Evolutionary conservation across 768 basidiomycete species (phyloP), one percentile per base, ranked within the genome.

Genomic region (Mycena haematopus): DNA sequence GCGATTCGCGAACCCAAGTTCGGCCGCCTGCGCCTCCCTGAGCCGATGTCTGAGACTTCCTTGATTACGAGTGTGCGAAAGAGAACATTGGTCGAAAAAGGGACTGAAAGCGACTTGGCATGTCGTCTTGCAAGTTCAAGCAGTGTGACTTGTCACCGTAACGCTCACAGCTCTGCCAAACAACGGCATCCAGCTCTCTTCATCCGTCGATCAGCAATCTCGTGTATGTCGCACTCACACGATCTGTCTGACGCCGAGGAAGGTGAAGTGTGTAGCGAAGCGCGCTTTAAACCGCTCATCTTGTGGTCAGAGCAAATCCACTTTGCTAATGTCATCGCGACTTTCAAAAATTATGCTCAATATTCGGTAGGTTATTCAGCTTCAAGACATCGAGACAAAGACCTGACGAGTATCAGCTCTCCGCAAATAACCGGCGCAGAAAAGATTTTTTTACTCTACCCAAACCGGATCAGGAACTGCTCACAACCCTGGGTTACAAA

Each of bases 41-140:
- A 99, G 98, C 61, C 95, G 92, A 74, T 94, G 19, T 91, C 93
- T 76, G 96, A 95, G 1, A 95, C 93, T 99, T 77, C 98, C 96
- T 75, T 95, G 92, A 90, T 99, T 98, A 76, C 96, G 91, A 65
- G 95, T 94, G 67, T 3, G 56, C 21, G 31, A 25, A 22, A 9
- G n/a, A 35, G n/a, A 49, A n/a, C 6, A 13, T 42, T 29, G 19
- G 40, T 8, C 2, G 14, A 10, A 21, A 49, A n/a, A 15, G 21
- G 46, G 21, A n/a, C n/a, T 13, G 44, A 19, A 1, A 17, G 31
- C 45, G 17, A 11, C n/a, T n/a, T n/a, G n/a, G n/a, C n/a, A n/a
- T n/a, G n/a, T n/a, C n/a, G n/a, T n/a, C n/a, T n/a, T n/a, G n/a
- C n/a, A n/a, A 33, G 45, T 35, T 6, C 10, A 38, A 38, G 42